A percentile compares a stretch with the other conserved stretches of the same genome.
These are phyloP conservation scores for Simmondsia chinensis DNA, from an alignment of 148 eudicot genomes.

Conservation along the genomic window DNA sequence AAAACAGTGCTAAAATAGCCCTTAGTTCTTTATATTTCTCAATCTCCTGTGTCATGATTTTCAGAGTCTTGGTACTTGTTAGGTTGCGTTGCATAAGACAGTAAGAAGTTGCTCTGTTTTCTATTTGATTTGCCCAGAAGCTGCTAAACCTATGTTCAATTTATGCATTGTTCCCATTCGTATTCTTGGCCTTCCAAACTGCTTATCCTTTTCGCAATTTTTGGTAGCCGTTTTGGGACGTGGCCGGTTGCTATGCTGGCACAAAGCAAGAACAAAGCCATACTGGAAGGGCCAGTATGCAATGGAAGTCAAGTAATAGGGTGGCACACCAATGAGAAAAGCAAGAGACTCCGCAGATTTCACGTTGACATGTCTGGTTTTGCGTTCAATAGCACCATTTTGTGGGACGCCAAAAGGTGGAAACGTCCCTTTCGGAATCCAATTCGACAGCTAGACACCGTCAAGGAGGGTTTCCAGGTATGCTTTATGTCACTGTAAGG, in stretches of 20 bases:
- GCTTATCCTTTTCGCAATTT: constrained; percentile 2
- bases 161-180: not conserved
- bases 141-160: not conserved
- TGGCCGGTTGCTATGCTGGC: constrained; percentile 99
- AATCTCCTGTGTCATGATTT: too few species aligned
- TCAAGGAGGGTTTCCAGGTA: constrained; percentile 97
- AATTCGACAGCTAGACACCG: constrained; percentile 72
- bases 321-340: constrained; percentile 99
- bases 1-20: too few species aligned
- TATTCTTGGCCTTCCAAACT: not conserved
- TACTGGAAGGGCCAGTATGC: constrained; percentile 91
- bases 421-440: constrained; percentile 51
- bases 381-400: constrained; percentile 93
- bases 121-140: too few species aligned
- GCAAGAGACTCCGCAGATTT: constrained; percentile 84
- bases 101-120: too few species aligned
- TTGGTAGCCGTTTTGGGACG: constrained; percentile 86
- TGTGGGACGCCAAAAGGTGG: constrained; percentile 97
- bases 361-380: constrained; percentile 99
- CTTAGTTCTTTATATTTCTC: too few species aligned
- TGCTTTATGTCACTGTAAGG: not conserved
- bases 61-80: too few species aligned
- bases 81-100: too few species aligned
- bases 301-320: constrained; percentile 73
- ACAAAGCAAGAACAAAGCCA: constrained; percentile 75